phyloP scores from a whole-genome alignment of 129 eudicot species.

The Chrysanthemum lavandulifolium region DNA sequence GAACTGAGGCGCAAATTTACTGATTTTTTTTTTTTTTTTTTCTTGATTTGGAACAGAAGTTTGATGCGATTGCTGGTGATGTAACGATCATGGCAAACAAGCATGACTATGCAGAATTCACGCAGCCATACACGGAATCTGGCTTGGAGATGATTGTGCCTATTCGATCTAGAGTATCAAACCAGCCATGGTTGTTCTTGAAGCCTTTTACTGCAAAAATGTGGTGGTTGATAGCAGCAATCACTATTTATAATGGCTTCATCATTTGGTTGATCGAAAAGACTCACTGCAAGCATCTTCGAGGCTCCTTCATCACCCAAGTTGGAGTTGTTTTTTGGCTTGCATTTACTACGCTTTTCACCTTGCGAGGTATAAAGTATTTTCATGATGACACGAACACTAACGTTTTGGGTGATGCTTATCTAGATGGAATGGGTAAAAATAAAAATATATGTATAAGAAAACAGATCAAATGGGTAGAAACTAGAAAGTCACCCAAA shows the following conservation, averaged over 20 bases:
- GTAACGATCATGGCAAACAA: slow-evolving; percentile 42
- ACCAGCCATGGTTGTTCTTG: slow-evolving; percentile 52
- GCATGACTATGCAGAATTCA: slow-evolving; percentile 44
- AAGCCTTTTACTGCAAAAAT: slow-evolving; percentile 49
- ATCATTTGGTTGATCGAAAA: slow-evolving; percentile 52
- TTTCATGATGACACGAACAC: neutral
- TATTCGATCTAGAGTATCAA: slow-evolving; percentile 29
- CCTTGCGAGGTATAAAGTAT: slow-evolving; percentile 37
- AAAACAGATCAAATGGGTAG: no score
- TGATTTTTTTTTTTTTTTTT: neutral
- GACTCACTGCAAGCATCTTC: slow-evolving; percentile 14
- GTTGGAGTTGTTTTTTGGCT: slow-evolving; percentile 41
- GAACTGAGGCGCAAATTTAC: neutral
- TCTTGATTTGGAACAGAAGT: slow-evolving; percentile 27
- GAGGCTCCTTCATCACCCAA: slow-evolving; percentile 25
- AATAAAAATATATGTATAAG: no score
- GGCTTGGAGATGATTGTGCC: slow-evolving; percentile 59
- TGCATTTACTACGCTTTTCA: slow-evolving; percentile 42
- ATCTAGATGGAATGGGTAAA: no score
- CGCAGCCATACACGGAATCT: slow-evolving; percentile 51
- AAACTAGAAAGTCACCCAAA: no score
- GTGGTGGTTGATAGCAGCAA: slow-evolving; percentile 48
- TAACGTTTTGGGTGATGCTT: neutral
- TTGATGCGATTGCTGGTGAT: slow-evolving; percentile 49
- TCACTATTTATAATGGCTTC: slow-evolving; percentile 41